These are phyloP conservation scores for Parachaetomium inaequale DNA, from an alignment of 495 filamentous ascomycete species.

Conservation along the genomic window DNA sequence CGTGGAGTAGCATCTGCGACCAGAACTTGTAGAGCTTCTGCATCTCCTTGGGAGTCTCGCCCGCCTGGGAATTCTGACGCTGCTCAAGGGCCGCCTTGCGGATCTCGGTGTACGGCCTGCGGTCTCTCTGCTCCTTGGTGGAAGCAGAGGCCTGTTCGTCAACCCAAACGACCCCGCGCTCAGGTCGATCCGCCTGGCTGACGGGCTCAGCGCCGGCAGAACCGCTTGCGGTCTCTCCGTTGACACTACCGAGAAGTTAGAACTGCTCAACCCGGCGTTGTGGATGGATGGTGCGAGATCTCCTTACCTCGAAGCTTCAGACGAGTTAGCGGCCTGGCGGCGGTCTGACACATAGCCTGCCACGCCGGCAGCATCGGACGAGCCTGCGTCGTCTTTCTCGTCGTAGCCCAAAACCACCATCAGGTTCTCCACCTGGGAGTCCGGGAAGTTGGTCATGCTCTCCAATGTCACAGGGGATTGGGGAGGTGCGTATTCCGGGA, in stretches of 20 bases:
- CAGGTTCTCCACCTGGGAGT: constrained; percentile 52
- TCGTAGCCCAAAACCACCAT: constrained; percentile 24
- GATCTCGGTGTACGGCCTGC: constrained; percentile 55
- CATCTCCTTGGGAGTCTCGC: constrained; percentile 53
- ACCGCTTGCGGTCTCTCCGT: neutral
- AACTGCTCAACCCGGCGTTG: neutral
- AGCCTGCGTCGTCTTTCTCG: constrained; percentile 17
- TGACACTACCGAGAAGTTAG: constrained; percentile 15
- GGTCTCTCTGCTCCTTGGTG: constrained; percentile 36
- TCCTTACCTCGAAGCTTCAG: constrained; percentile 12
- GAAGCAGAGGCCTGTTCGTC: constrained; percentile 10
- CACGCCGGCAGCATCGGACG: constrained; percentile 15
- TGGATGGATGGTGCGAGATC: neutral
- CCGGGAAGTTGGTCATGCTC: constrained; percentile 46
- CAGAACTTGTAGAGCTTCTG: constrained; percentile 71
- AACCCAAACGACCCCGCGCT: constrained; percentile 21
- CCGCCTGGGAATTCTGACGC: constrained; percentile 46
- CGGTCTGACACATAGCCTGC: constrained; percentile 21
- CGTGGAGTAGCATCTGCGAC: constrained; percentile 69
- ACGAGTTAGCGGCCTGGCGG: neutral
- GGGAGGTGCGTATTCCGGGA: constrained; percentile 71
- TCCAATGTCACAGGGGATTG: constrained; percentile 43
- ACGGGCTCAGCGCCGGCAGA: neutral
- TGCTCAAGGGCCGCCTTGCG: constrained; percentile 55
- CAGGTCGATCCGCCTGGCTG: neutral